Evolutionary conservation across 345 rosid genomes (phyloP), one percentile per base, ranked within the genome.

Genomic region (Salix koriyanagi): DNA sequence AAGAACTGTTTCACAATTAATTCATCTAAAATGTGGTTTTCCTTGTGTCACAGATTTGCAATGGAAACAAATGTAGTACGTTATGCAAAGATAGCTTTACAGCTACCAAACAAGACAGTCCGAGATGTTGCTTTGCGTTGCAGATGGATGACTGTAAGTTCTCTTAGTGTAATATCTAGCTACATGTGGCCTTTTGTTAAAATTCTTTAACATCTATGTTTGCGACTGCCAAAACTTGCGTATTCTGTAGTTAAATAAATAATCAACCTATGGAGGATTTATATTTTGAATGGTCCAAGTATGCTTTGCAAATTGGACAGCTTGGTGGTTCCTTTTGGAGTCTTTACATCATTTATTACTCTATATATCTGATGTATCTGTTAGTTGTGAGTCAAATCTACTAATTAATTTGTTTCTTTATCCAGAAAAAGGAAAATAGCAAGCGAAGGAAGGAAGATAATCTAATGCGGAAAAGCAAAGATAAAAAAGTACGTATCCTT

Each of bases 71-170:
- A 6, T 56, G 12, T 91, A 56, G 65, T 50, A 54, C 81, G 88
- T 70, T 92, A 94, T 85, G 83, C 90, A 26, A 90, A 91, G 87
- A 87, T 94, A 52, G 94, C 97, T 14, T 26, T 76, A 68, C 77
- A 67, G 79, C 83, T 94, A 50, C 73, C 54, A 46, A 70, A 83
- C 62, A 94, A 94, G 79, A 91, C 89, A 16, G 85, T 89, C 19
- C 84, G 98, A 30, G 98, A 94, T 74, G 92, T 94, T 71, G 97
- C 97, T 44, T 54, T 82, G 82, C 97, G 97, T 69, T 85, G 91
- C 87, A 83, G 84, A 78, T 91, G 97, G 97, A 84, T 88, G 86
- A 73, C 84, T 69, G 90, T 91, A 81, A 81, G 85, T 70, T 68
- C 50, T 72, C 67, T 46, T 72, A 8, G 11, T 75, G 15, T 58